Conservation (phyloP, 352 stramenopile species). For the Phytophthora pluvialis region DNA sequence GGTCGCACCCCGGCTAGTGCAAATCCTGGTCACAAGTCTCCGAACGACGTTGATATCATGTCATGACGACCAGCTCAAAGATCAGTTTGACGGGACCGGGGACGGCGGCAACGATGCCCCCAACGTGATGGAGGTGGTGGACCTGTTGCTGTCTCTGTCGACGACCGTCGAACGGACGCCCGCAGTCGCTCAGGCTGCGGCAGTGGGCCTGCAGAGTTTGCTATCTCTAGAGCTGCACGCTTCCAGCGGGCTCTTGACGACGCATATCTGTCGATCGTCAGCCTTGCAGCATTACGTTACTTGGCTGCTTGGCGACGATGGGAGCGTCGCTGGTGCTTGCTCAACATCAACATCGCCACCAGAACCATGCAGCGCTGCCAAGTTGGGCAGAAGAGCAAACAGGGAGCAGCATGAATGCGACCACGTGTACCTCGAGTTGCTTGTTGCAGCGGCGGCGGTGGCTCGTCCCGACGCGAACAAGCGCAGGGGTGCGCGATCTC, state of each 20-base stretch:
- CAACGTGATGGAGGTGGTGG: constrained; percentile 31
- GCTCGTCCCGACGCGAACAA: constrained; percentile 17
- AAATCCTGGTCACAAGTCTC: constrained; percentile 35
- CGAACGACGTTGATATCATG: constrained; percentile 21
- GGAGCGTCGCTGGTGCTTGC: neutral
- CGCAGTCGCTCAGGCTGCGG: constrained; percentile 15
- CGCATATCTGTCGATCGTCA: constrained; percentile 31
- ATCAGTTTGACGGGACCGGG: constrained; percentile 3
- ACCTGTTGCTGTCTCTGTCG: constrained; percentile 32
- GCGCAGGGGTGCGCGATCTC: constrained; percentile 18
- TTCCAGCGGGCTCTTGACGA: constrained; percentile 26
- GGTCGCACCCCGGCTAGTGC: constrained; percentile 32
- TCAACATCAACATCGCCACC: neutral
- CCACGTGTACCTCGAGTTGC: constrained; percentile 23
- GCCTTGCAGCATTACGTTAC: constrained; percentile 22
- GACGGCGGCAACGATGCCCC: constrained; percentile 11
- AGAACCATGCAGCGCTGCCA: neutral
- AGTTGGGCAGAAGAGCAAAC: neutral
- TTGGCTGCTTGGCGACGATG: constrained; percentile 17
- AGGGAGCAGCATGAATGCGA: constrained; percentile 9
- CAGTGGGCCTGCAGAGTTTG: constrained; percentile 21
- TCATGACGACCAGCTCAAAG: constrained; percentile 20
- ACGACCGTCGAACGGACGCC: constrained; percentile 13
- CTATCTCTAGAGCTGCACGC: constrained; percentile 17
- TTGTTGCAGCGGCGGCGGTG: constrained; percentile 19